phyloP scores from a whole-genome alignment of 139 green algal genomes.

The Yamagishiella unicocca region DNA sequence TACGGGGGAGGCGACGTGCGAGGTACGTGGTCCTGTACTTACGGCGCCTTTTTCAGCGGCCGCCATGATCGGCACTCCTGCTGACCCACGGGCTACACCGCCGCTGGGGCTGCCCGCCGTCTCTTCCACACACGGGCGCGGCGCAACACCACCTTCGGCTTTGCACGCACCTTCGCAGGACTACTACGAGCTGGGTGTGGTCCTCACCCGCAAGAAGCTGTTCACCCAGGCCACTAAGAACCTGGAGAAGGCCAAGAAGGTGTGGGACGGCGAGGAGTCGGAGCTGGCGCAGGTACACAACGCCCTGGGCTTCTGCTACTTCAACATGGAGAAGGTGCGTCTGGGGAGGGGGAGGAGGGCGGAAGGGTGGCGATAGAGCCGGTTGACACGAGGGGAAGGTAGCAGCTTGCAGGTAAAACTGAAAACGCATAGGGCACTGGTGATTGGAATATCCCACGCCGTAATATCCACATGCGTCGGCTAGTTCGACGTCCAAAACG shows the following conservation, averaged over 20 bases:
- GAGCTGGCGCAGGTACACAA: constrained; percentile 98
- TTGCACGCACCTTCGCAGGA: constrained; percentile 78
- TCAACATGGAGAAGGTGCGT: constrained; percentile 84
- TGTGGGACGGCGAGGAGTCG: constrained; percentile 92
- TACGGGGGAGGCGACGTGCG: constrained; percentile 82
- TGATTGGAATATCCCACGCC: no score
- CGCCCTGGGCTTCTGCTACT: constrained; percentile 96
- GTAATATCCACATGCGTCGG: no score
- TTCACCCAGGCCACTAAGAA: constrained; percentile 96
- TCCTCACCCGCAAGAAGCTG: constrained; percentile 98
- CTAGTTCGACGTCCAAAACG: no score
- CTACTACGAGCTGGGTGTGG: constrained; percentile 97
- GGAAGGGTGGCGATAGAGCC: background rate
- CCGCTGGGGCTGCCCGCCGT: no score
- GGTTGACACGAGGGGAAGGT: no score
- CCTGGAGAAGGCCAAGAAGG: constrained; percentile 91
- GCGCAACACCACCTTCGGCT: no score
- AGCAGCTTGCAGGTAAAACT: background rate
- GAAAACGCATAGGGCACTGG: no score
- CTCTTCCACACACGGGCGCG: no score
- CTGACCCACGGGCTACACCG: no score
- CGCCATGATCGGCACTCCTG: no score
- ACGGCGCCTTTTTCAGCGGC: no score
- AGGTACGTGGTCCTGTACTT: constrained; percentile 77
- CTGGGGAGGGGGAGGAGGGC: background rate